phyloP scores from a whole-genome alignment of 768 basidiomycete genomes.

The Amanita fuliginea region DNA sequence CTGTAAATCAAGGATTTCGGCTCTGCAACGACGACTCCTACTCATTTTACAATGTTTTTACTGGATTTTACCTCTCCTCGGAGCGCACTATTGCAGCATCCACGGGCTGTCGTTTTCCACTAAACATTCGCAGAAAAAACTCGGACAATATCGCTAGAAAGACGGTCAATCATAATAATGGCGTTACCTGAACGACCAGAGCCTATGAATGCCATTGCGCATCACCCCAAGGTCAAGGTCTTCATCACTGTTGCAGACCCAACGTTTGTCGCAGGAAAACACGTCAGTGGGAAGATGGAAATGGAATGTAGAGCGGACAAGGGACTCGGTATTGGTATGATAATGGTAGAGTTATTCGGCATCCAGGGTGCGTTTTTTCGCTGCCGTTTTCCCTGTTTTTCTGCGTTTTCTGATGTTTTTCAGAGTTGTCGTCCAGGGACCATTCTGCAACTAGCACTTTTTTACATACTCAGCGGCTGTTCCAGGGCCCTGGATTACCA shows the following conservation, averaged over 20 bases:
- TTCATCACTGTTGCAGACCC: constrained; percentile 47
- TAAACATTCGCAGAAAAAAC: not conserved
- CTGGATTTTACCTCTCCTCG: not conserved
- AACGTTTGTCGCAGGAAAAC: constrained; percentile 53
- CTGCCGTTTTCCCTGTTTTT: not conserved
- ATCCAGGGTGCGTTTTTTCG: constrained; percentile 44
- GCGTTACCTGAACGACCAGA: constrained; percentile 15
- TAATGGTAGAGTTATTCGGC: constrained; percentile 71
- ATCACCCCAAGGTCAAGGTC: constrained; percentile 72
- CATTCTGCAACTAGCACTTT: constrained; percentile 76
- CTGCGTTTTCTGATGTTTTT: constrained; percentile 5
- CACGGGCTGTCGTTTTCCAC: not conserved
- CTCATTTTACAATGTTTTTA: not conserved
- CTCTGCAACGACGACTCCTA: not conserved
- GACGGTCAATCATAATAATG: not conserved
- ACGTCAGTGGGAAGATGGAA: constrained; percentile 67
- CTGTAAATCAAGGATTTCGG: not conserved
- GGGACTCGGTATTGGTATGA: constrained; percentile 60
- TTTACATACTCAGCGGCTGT: constrained; percentile 55
- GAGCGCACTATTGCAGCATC: constrained; percentile 5
- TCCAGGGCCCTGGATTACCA: constrained; percentile 74
- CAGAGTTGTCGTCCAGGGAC: constrained; percentile 69
- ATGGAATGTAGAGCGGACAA: constrained; percentile 70
- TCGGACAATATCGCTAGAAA: not conserved
- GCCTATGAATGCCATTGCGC: constrained; percentile 75